Evolutionary conservation across 73 alveolate species (phyloP), one percentile per base, ranked within the genome.

Genomic region (Paramecium biaurelia): DNA sequence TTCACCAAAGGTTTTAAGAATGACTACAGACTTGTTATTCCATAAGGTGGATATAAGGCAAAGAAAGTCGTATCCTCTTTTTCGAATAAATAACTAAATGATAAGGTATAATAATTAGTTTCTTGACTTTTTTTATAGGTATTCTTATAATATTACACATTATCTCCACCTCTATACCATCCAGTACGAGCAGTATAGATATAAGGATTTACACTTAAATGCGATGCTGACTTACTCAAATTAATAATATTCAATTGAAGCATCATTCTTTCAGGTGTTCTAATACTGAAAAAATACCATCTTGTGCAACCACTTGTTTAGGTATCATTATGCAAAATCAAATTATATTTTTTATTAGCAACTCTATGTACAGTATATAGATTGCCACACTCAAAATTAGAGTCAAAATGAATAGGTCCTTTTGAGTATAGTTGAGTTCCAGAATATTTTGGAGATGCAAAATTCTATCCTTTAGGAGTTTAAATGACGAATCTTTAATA

Each of bases 251-350:
- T 94, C 74, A 97, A 94, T 74, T 72, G 70, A 79, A 90, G 92
- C 26, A 53, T 94, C 58, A 74, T 82, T 79, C 96, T 93, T 92
- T 82, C 76, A 28, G 56, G 92, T 76, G 34, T 95, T 92, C 74
- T 97, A 93, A 97, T 99, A 43, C 98, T 57, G 84, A 96, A 98
- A 93, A 92, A 98, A 92, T 95, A 98, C 99, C 99, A 98, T 93
- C 97, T 95, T 14, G 99, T 97, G 92, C 95, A 97, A 26, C 99
- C 99, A 84, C 94, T 92, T 7, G 99, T 98, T 84, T 98, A 96
- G 41, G 98, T 96, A 89, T 98, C 99, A 89, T 98, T 98, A 92
- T 96, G 97, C 45, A 98, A 87, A 28, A 95, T 82, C 58, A 98
- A 87, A 85, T 95, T 96, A 92, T 96, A 98, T 68, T 97, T 96